Evolutionary conservation across 1,139 yeast species (phyloP).

Genomic region (Lodderomyces elongisporus): DNA sequence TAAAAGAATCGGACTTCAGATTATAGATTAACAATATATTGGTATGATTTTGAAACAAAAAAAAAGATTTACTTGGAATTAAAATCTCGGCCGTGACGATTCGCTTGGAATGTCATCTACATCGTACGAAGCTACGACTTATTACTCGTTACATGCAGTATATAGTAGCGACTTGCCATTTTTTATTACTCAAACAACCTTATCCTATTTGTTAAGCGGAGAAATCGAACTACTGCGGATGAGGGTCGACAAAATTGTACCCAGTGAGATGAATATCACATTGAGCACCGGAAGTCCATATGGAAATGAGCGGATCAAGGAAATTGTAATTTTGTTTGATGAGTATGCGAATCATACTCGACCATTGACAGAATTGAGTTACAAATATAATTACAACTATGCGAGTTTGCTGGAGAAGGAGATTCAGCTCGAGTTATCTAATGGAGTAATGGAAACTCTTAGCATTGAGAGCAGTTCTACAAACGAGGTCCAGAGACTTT

Average conservation of each 20-base stretch:
- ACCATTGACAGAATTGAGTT: not conserved
- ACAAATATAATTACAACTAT: not conserved
- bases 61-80: conserved; percentile 14
- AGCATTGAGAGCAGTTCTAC: not conserved
- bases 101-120: conserved; percentile 35
- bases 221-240: conserved; percentile 8
- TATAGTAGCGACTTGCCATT: conserved; percentile 42
- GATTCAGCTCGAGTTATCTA: conserved; percentile 1
- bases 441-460: not conserved
- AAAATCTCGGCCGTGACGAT: conserved; percentile 25
- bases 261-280: too few species aligned
- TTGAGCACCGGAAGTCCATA: too few species aligned
- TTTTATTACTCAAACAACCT: conserved; percentile 30
- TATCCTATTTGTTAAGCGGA: conserved; percentile 18
- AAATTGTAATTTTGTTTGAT: not conserved
- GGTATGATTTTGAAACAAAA: too few species aligned
- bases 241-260: too few species aligned
- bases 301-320: too few species aligned
- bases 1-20: too few species aligned
- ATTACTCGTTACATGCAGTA: conserved; percentile 25
- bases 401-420: not conserved
- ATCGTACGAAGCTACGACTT: conserved; percentile 35
- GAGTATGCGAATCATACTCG: not conserved
- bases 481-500: not conserved
- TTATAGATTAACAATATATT: too few species aligned